These are phyloP conservation scores for Fusarium piperis DNA, from an alignment of 2,329 filamentous ascomycete species.

Conservation along the genomic window DNA sequence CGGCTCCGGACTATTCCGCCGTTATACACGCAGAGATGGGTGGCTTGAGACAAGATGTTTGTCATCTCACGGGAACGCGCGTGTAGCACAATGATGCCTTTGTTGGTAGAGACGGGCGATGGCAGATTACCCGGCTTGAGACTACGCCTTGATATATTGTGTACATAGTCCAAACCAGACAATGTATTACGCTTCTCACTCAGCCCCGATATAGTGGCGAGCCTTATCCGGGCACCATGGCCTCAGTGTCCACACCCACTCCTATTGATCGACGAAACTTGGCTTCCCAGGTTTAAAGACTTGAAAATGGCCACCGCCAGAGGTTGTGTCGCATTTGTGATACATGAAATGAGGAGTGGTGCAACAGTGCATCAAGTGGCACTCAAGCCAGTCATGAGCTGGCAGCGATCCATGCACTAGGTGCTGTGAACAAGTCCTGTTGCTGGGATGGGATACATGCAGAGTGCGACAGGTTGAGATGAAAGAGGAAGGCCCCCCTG, in stretches of 20 bases:
- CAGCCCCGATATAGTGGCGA: background rate
- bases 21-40: conserved; percentile 27
- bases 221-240: background rate
- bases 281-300: background rate
- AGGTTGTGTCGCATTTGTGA: conserved; percentile 18
- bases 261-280: background rate
- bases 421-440: conserved; percentile 1
- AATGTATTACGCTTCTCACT: background rate
- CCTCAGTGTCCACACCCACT: background rate
- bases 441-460: background rate
- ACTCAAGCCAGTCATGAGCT: conserved; percentile 17
- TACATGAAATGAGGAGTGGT: conserved; percentile 19
- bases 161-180: background rate
- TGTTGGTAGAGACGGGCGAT: conserved; percentile 1
- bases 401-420: conserved; percentile 3
- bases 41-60: conserved; percentile 37
- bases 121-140: background rate
- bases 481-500: background rate
- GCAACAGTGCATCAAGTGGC: conserved; percentile 17
- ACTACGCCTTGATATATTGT: background rate
- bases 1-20: conserved; percentile 22
- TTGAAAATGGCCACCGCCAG: conserved; percentile 9
- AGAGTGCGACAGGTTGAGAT: background rate
- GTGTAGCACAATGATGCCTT: conserved; percentile 19
- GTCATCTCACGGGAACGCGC: conserved; percentile 29